These are phyloP conservation scores for Lineolata rhizophorae DNA, from an alignment of 495 filamentous ascomycete genomes.

Conservation along the genomic window DNA sequence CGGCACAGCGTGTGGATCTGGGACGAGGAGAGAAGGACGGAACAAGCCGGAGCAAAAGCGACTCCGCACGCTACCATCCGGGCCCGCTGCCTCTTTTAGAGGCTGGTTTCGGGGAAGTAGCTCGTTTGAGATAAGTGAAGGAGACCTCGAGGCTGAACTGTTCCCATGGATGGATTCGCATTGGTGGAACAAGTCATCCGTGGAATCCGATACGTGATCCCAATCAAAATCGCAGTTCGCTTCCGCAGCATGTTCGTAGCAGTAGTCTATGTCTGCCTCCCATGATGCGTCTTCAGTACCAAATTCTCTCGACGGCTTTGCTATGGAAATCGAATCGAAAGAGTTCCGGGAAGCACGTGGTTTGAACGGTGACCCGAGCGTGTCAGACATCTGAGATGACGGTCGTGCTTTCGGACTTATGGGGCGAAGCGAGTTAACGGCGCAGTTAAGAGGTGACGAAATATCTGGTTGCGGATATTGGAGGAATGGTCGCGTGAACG, in stretches of 20 bases:
- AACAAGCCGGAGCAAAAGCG: too few species aligned
- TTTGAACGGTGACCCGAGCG: slow-evolving; percentile 6
- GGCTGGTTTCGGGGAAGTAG: too few species aligned
- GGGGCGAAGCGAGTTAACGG: slow-evolving; percentile 7
- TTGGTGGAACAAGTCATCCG: neutral
- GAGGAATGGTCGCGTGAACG: neutral
- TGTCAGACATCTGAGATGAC: slow-evolving; percentile 14
- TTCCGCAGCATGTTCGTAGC: slow-evolving; percentile 78
- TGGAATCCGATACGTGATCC: slow-evolving; percentile 29
- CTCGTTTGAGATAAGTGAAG: too few species aligned
- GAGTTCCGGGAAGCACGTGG: slow-evolving; percentile 2
- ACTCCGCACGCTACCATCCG: too few species aligned
- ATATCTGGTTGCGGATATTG: neutral
- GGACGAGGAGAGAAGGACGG: too few species aligned
- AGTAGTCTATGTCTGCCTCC: slow-evolving; percentile 92
- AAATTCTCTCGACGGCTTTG: slow-evolving; percentile 14
- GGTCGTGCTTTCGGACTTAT: slow-evolving; percentile 8
- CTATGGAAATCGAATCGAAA: slow-evolving; percentile 2
- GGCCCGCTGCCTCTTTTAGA: too few species aligned
- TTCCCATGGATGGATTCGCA: neutral
- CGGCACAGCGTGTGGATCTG: neutral
- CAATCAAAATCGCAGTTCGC: slow-evolving; percentile 82
- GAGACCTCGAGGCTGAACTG: too few species aligned
- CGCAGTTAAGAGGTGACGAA: neutral
- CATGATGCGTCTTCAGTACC: slow-evolving; percentile 57